phyloP scores from a whole-genome alignment of 2,329 filamentous ascomycete genomes.

The Westerdykella sp. region DNA sequence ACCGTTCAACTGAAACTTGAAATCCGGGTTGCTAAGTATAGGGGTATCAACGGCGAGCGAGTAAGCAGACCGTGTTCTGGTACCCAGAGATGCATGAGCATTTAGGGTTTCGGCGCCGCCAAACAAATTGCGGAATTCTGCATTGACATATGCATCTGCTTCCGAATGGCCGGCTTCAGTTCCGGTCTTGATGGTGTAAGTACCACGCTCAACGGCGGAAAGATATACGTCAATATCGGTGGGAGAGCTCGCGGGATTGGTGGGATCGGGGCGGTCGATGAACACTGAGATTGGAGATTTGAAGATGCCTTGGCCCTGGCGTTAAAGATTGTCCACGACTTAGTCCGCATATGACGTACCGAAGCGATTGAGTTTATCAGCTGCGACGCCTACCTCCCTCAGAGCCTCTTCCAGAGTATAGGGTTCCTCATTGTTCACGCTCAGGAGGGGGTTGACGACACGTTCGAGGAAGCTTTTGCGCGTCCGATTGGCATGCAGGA shows the following conservation, averaged over 20 bases:
- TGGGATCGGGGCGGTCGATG: slow-evolving; percentile 67
- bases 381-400: slow-evolving; percentile 61
- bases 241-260: slow-evolving; percentile 62
- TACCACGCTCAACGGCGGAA: slow-evolving; percentile 69
- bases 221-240: slow-evolving; percentile 79
- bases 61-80: slow-evolving; percentile 85
- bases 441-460: slow-evolving; percentile 71
- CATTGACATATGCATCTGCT: slow-evolving; percentile 84
- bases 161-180: slow-evolving; percentile 92
- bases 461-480: slow-evolving; percentile 75
- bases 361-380: slow-evolving; percentile 70
- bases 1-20: slow-evolving; percentile 71
- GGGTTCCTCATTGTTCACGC: slow-evolving; percentile 56
- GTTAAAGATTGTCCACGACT: slow-evolving; percentile 10
- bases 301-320: slow-evolving; percentile 64
- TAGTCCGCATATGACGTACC: slow-evolving; percentile 48
- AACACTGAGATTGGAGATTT: slow-evolving; percentile 75
- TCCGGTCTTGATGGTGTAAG: slow-evolving; percentile 84
- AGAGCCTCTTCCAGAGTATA: slow-evolving; percentile 76
- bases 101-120: slow-evolving; percentile 88
- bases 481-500: slow-evolving; percentile 80
- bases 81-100: slow-evolving; percentile 81
- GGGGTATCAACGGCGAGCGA: slow-evolving; percentile 80
- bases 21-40: slow-evolving; percentile 74
- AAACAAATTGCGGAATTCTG: slow-evolving; percentile 84